Conservation (phyloP, 495 filamentous ascomycete species). For the Lasiosphaeria ovina region DNA sequence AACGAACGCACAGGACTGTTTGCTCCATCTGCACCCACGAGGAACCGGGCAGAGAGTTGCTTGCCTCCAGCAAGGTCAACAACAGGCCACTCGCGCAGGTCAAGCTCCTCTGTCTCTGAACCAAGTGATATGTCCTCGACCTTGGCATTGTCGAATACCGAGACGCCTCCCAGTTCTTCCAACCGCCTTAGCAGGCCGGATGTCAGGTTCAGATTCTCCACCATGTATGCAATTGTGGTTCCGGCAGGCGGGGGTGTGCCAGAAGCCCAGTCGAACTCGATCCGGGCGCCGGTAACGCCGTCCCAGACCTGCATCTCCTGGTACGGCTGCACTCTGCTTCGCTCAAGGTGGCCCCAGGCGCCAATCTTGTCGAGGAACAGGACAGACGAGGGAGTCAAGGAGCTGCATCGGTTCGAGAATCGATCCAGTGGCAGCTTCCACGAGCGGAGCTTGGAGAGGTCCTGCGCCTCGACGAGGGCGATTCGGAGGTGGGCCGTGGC, state of each 20-base stretch:
- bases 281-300: conserved; percentile 78
- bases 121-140: conserved; percentile 79
- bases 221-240: conserved; percentile 87
- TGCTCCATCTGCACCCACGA: conserved; percentile 91
- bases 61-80: conserved; percentile 62
- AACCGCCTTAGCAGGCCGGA: conserved; percentile 70
- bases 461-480: conserved; percentile 87
- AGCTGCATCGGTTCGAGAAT: conserved; percentile 93
- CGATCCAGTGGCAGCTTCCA: conserved; percentile 63
- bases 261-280: conserved; percentile 78
- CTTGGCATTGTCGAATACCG: conserved; percentile 68
- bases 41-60: conserved; percentile 72
- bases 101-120: conserved; percentile 61
- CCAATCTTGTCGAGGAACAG: conserved; percentile 72
- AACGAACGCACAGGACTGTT: conserved; percentile 92
- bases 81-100: conserved; percentile 84
- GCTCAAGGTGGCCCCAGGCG: conserved; percentile 76
- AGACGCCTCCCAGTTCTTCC: conserved; percentile 62
- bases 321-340: conserved; percentile 75
- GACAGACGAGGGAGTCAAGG: conserved; percentile 81
- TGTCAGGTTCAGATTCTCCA: conserved; percentile 87
- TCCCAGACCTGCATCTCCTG: conserved; percentile 97
- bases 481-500: conserved; percentile 74
- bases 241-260: conserved; percentile 41
- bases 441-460: conserved; percentile 62